These are phyloP conservation scores for Fragilaria crotonensis DNA, from an alignment of 108 stramenopile genomes.

Conservation along the genomic window DNA sequence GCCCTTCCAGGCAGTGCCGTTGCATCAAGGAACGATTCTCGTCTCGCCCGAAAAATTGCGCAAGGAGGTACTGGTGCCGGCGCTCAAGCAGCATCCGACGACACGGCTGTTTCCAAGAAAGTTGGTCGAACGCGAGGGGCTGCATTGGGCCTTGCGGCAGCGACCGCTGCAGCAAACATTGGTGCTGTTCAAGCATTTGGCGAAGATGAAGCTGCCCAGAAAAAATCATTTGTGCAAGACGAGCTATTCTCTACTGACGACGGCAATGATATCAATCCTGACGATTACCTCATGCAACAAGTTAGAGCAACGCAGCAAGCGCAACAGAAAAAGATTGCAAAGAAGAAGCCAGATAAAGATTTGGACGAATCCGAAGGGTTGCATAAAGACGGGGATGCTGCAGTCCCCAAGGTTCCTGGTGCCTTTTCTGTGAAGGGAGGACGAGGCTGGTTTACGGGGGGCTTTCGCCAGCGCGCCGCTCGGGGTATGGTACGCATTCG, in stretches of 20 bases:
- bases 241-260: neutral
- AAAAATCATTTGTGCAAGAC: neutral
- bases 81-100: neutral
- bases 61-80: neutral
- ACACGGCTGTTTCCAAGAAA: neutral
- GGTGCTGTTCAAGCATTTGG: neutral
- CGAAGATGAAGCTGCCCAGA: neutral
- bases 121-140: neutral
- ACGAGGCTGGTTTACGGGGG: neutral
- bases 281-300: neutral
- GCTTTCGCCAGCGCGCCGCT: neutral
- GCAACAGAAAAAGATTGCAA: neutral
- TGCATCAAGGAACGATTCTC: neutral
- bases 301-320: neutral
- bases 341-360: neutral
- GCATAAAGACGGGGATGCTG: neutral
- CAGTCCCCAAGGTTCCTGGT: neutral
- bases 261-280: neutral
- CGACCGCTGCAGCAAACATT: neutral
- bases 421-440: neutral
- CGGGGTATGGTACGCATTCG: neutral
- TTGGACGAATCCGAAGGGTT: neutral
- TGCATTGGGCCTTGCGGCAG: neutral
- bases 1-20: neutral
- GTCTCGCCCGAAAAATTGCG: neutral